These are phyloP conservation scores for Suillus hirtellus DNA, from an alignment of 768 basidiomycete genomes.

Conservation along the genomic window DNA sequence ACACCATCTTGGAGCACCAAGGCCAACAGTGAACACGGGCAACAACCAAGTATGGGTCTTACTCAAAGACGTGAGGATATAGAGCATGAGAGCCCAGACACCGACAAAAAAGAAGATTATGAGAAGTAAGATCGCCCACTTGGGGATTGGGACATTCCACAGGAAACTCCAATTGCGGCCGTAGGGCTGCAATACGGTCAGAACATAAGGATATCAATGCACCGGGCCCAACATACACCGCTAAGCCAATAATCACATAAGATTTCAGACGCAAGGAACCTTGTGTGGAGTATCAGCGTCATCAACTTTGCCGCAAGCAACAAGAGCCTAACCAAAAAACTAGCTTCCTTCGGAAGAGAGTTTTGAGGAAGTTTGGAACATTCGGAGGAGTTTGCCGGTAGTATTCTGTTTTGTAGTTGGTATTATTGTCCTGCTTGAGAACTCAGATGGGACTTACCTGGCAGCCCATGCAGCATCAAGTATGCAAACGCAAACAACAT, in stretches of 20 bases:
- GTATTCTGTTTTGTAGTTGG: conserved; percentile 55
- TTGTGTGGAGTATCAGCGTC: conserved; percentile 16
- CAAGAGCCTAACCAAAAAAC: conserved; percentile 66
- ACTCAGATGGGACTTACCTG: conserved; percentile 50
- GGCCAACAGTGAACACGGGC: conserved; percentile 92
- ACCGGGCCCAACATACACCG: conserved; percentile 52
- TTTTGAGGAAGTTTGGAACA: conserved; percentile 89
- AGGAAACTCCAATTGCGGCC: conserved; percentile 96
- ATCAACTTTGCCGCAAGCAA: not conserved
- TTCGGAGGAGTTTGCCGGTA: conserved; percentile 92
- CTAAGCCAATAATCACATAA: conserved; percentile 93
- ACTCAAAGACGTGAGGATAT: conserved; percentile 79
- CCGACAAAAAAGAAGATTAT: conserved; percentile 83
- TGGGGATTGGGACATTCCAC: conserved; percentile 81
- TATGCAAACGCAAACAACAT: conserved; percentile 79
- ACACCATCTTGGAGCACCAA: conserved; percentile 94
- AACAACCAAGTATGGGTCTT: conserved; percentile 96
- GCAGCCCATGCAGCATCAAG: conserved; percentile 83
- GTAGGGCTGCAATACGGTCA: conserved; percentile 57
- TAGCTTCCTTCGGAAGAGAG: conserved; percentile 85
- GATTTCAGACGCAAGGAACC: conserved; percentile 88
- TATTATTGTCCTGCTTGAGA: not conserved
- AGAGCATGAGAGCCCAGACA: conserved; percentile 78
- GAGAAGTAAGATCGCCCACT: conserved; percentile 81
- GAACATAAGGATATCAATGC: conserved; percentile 8